These are phyloP conservation scores for Lichtheimia hyalospora DNA, from an alignment of 371 early-diverging fungal genomes.

Conservation along the genomic window DNA sequence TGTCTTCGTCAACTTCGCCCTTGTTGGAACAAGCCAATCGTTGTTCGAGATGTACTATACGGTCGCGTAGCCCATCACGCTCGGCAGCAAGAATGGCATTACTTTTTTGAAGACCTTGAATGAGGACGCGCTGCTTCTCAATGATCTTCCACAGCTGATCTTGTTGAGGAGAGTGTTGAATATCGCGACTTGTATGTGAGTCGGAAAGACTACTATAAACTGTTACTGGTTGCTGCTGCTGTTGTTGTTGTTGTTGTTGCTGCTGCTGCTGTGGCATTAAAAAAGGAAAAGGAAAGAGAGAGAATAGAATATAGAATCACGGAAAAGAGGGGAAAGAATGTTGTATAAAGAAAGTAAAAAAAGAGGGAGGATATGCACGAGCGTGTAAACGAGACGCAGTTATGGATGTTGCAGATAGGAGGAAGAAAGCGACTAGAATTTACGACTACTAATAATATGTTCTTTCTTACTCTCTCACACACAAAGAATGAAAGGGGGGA, in stretches of 20 bases:
- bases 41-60: slow-evolving; percentile 25
- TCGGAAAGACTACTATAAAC: background rate
- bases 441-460: no score
- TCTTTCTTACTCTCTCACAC: no score
- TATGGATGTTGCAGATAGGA: no score
- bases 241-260: background rate
- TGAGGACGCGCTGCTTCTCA: slow-evolving; percentile 83
- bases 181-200: background rate
- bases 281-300: background rate
- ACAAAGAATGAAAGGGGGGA: no score
- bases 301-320: background rate
- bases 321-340: background rate
- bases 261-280: background rate
- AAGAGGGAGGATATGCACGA: background rate
- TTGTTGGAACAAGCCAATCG: slow-evolving; percentile 12
- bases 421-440: no score
- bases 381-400: no score
- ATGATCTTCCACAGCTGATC: slow-evolving; percentile 90
- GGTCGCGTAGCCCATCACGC: slow-evolving; percentile 53
- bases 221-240: slow-evolving; percentile 3
- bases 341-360: slow-evolving; percentile 3
- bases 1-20: background rate
- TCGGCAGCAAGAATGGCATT: slow-evolving; percentile 52
- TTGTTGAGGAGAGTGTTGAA: slow-evolving; percentile 53
- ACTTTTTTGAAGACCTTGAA: slow-evolving; percentile 70